Conservation (phyloP, 164 flowering plant species). For the Kalanchoe fedtschenkoi region DNA sequence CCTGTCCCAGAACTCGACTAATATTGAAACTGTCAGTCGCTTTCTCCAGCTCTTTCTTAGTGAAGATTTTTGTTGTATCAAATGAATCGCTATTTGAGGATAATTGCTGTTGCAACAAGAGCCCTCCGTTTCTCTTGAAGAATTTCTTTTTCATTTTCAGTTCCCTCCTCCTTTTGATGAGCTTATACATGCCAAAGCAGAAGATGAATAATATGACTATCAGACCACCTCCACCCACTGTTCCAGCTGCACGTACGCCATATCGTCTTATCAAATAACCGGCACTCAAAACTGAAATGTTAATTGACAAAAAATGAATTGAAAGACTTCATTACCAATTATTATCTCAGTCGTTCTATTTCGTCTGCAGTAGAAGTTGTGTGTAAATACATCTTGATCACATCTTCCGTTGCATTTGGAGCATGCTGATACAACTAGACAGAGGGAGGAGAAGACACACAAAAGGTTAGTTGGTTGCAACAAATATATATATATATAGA, state of each 20-base stretch:
- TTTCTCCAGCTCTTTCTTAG: slow-evolving; percentile 7
- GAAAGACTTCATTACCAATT: no score
- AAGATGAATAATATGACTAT: not conserved
- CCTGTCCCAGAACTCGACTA: slow-evolving; percentile 11
- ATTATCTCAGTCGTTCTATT: not conserved
- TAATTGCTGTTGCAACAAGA: slow-evolving; percentile 11
- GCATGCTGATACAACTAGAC: slow-evolving; percentile 5
- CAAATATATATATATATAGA: no score
- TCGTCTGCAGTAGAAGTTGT: slow-evolving; percentile 7
- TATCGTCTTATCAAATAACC: no score
- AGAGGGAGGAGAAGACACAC: not conserved
- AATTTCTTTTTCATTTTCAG: slow-evolving; percentile 2
- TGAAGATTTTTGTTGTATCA: slow-evolving; percentile 9
- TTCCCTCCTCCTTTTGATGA: slow-evolving; percentile 1
- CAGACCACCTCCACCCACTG: not conserved
- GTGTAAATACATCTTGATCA: not conserved
- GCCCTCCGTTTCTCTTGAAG: slow-evolving; percentile 16
- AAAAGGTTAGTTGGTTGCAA: not conserved
- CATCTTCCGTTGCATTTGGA: not conserved
- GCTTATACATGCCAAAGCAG: not conserved
- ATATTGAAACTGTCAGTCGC: slow-evolving; percentile 13
- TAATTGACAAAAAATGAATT: not conserved
- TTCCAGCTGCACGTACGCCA: not conserved
- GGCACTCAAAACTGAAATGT: not conserved
- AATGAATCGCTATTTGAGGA: not conserved